Evolutionary conservation across 495 filamentous ascomycete genomes (phyloP).

Genomic region (Annulohypoxylon bovei): DNA sequence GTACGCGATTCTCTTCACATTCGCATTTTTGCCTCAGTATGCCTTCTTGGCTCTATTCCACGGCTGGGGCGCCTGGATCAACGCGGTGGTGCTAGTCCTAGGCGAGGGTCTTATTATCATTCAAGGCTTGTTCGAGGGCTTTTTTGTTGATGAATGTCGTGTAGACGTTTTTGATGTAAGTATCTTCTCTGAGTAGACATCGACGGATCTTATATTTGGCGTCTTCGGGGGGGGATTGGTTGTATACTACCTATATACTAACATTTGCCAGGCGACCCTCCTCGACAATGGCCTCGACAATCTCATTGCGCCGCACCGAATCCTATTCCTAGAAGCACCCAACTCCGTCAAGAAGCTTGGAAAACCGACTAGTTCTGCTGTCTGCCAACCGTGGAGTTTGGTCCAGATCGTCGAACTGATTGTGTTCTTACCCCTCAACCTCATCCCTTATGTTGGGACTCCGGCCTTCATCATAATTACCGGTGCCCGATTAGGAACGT

Average conservation of each 20-base stretch:
- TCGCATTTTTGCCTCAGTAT: slow-evolving; percentile 89
- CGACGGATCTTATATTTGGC: not conserved
- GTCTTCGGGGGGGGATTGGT: too few species aligned
- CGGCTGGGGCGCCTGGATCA: slow-evolving; percentile 80
- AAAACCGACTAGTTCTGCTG: slow-evolving; percentile 72
- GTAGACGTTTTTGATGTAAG: slow-evolving; percentile 93
- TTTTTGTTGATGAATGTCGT: slow-evolving; percentile 82
- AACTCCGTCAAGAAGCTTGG: slow-evolving; percentile 78
- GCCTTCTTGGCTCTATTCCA: slow-evolving; percentile 84
- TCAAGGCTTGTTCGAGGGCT: slow-evolving; percentile 78
- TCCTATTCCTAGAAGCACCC: slow-evolving; percentile 68
- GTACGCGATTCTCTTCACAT: slow-evolving; percentile 79
- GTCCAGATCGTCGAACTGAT: slow-evolving; percentile 83
- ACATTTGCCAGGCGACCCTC: slow-evolving; percentile 52
- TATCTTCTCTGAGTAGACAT: slow-evolving; percentile 28
- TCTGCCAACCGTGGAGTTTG: slow-evolving; percentile 73
- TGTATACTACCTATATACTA: not conserved
- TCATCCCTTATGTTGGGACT: slow-evolving; percentile 87
- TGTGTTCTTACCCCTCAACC: slow-evolving; percentile 83
- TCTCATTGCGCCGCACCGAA: slow-evolving; percentile 75
- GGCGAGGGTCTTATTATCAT: slow-evolving; percentile 84
- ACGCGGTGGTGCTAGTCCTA: slow-evolving; percentile 79
- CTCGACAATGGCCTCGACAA: slow-evolving; percentile 61
- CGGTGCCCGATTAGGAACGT: slow-evolving; percentile 65
- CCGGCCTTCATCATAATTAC: slow-evolving; percentile 79